phyloP scores from a whole-genome alignment of 2,329 filamentous ascomycete species.

The Cladosporium colombiae region DNA sequence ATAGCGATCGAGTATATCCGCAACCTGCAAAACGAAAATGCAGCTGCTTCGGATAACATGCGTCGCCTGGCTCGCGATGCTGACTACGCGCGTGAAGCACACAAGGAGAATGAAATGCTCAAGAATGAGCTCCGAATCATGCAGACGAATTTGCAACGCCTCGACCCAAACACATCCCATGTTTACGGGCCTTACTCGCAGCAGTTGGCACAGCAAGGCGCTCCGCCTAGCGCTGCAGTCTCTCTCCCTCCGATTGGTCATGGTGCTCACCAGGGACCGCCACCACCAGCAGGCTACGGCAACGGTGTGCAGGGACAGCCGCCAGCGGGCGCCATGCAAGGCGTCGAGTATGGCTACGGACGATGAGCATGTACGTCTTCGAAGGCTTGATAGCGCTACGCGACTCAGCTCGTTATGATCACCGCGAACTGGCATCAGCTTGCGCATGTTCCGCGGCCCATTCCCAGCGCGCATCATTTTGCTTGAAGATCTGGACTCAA shows the following conservation, averaged over 20 bases:
- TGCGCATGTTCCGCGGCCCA: background rate
- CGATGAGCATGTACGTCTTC: background rate
- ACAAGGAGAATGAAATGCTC: constrained; percentile 50
- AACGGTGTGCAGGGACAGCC: constrained; percentile 36
- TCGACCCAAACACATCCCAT: constrained; percentile 49
- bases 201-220: constrained; percentile 44
- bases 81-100: constrained; percentile 45
- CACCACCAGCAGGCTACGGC: constrained; percentile 33
- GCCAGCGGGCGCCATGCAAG: constrained; percentile 48
- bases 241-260: constrained; percentile 41
- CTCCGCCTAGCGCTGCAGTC: constrained; percentile 28
- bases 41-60: constrained; percentile 44
- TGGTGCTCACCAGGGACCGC: constrained; percentile 21
- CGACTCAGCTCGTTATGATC: background rate
- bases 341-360: constrained; percentile 46
- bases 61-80: constrained; percentile 46
- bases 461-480: background rate
- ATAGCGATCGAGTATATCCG: constrained; percentile 54
- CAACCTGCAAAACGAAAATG: constrained; percentile 34
- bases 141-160: constrained; percentile 47
- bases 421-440: background rate
- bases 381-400: background rate
- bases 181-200: constrained; percentile 51
- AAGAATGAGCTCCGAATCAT: constrained; percentile 49
- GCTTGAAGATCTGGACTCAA: background rate